Percentiles rank a stretch among this genome's conserved stretches.
These are phyloP conservation scores for Candida sojae DNA, from an alignment of 1,139 yeast genomes.

Conservation along the genomic window DNA sequence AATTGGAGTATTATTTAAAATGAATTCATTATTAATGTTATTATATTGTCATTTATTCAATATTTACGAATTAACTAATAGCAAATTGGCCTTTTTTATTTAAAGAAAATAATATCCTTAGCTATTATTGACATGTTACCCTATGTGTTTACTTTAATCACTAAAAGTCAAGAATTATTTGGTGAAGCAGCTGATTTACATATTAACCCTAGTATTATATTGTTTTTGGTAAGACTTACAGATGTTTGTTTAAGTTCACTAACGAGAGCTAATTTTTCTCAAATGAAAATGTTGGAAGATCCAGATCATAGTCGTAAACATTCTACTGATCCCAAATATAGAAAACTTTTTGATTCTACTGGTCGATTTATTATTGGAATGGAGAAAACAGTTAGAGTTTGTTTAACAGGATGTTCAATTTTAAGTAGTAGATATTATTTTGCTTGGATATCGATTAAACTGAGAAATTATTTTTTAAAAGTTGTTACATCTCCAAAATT, in stretches of 20 bases:
- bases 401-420: constrained; percentile 30
- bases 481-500: constrained; percentile 9
- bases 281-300: constrained; percentile 16
- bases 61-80: constrained; percentile 30
- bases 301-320: constrained; percentile 19
- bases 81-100: constrained; percentile 27
- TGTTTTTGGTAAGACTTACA: constrained; percentile 36
- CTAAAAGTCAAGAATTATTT: constrained; percentile 20
- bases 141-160: constrained; percentile 30
- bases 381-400: constrained; percentile 33
- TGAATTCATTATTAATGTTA: constrained; percentile 29
- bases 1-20: constrained; percentile 27
- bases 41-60: constrained; percentile 33
- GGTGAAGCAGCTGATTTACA: constrained; percentile 35
- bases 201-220: constrained; percentile 42
- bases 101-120: constrained; percentile 29
- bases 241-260: constrained; percentile 32
- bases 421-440: constrained; percentile 46
- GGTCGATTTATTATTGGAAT: constrained; percentile 27
- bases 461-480: constrained; percentile 33
- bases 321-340: constrained; percentile 17
- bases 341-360: constrained; percentile 19
- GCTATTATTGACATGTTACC: constrained; percentile 37
- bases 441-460: constrained; percentile 51
- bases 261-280: constrained; percentile 26